These are phyloP conservation scores for Suillus ampliporus DNA, from an alignment of 768 basidiomycete genomes.

Conservation along the genomic window DNA sequence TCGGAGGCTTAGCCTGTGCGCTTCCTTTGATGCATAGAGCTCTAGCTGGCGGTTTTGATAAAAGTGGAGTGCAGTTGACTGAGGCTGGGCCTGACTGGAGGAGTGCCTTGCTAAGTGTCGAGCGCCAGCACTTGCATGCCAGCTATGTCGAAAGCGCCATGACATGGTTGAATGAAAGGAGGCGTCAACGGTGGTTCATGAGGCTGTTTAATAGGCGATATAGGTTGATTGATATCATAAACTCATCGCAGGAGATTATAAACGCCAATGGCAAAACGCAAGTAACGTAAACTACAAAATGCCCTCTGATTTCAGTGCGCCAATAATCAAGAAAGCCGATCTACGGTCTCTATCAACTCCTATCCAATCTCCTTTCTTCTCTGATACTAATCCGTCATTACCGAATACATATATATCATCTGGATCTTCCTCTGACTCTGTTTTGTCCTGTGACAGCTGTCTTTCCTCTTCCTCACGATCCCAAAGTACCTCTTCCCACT, in stretches of 20 bases:
- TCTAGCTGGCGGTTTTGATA: constrained; percentile 87
- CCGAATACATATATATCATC: constrained; percentile 70
- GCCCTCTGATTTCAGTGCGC: constrained; percentile 75
- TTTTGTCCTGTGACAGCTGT: constrained; percentile 26
- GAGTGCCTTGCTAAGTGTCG: not conserved
- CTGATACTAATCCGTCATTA: constrained; percentile 55
- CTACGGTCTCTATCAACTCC: constrained; percentile 81
- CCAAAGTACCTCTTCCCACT: constrained; percentile 85
- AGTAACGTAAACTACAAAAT: constrained; percentile 49
- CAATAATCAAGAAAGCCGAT: constrained; percentile 81
- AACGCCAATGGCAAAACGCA: not conserved
- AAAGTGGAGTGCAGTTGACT: constrained; percentile 61
- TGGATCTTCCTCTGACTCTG: constrained; percentile 25
- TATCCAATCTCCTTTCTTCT: constrained; percentile 70
- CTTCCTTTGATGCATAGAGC: constrained; percentile 75
- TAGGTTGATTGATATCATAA: not conserved
- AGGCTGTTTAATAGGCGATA: not conserved
- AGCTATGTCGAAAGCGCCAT: constrained; percentile 21
- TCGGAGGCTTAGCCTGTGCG: constrained; percentile 73
- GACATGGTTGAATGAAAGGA: constrained; percentile 28
- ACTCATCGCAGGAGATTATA: not conserved
- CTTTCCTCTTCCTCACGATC: constrained; percentile 68
- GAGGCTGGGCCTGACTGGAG: constrained; percentile 28
- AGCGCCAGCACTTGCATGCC: constrained; percentile 12
- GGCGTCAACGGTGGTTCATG: constrained; percentile 5